phyloP scores from a whole-genome alignment of 176 grass and related monocot genomes.

The Poa pratensis region DNA sequence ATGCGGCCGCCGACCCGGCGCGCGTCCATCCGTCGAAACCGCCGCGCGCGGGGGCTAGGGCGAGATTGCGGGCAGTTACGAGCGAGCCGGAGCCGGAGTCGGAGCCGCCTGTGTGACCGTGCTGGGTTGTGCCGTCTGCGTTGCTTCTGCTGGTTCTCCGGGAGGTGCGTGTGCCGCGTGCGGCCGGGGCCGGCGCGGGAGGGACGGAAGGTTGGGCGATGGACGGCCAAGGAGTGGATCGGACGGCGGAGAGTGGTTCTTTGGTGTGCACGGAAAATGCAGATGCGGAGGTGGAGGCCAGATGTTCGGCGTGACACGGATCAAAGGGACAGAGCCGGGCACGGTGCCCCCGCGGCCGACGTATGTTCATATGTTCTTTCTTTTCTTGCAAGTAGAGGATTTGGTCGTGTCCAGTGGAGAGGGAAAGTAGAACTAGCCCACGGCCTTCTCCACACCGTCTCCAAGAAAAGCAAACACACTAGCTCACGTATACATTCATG shows the following conservation, averaged over 20 bases:
- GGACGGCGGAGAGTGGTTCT: neutral
- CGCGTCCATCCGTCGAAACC: constrained; percentile 31
- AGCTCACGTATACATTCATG: too few species aligned
- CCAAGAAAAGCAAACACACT: too few species aligned
- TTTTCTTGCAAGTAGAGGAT: constrained; percentile 36
- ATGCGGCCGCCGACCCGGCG: constrained; percentile 39
- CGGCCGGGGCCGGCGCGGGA: neutral
- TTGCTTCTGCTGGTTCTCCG: neutral
- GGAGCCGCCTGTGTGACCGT: neutral
- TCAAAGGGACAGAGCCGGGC: neutral
- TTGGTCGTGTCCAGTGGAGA: constrained; percentile 9
- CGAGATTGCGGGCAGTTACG: neutral
- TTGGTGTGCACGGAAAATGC: constrained; percentile 45
- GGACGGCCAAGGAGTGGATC: neutral
- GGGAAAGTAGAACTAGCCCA: too few species aligned
- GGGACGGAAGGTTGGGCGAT: neutral
- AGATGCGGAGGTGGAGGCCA: constrained; percentile 2
- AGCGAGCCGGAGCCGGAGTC: neutral
- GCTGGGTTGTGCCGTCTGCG: neutral
- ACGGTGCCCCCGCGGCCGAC: constrained; percentile 28
- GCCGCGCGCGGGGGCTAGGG: constrained; percentile 2
- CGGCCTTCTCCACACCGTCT: too few species aligned
- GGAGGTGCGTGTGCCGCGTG: constrained; percentile 35
- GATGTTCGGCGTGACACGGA: constrained; percentile 43
- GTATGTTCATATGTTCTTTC: constrained; percentile 30